These are phyloP conservation scores for Leptographium lundbergii DNA, from an alignment of 2,329 filamentous ascomycete species.

Conservation along the genomic window DNA sequence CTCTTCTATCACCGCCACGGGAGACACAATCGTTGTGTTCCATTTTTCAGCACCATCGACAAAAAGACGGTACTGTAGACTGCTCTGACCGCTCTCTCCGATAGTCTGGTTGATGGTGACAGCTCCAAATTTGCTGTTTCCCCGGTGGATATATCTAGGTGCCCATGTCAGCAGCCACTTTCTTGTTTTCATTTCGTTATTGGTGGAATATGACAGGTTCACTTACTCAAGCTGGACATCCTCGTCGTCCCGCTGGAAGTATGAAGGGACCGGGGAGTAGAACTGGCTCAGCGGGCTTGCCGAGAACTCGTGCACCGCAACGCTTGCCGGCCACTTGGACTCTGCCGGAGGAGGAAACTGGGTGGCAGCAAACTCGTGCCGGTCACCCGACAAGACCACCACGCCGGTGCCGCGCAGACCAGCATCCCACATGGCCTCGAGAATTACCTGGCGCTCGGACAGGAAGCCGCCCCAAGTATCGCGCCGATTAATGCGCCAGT, in stretches of 20 bases:
- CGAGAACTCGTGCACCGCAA: slow-evolving; percentile 78
- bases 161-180: background rate
- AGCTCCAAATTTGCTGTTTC: slow-evolving; percentile 79
- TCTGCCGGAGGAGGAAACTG: slow-evolving; percentile 49
- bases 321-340: slow-evolving; percentile 48
- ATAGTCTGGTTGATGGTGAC: slow-evolving; percentile 47
- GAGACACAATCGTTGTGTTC: slow-evolving; percentile 45
- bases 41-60: slow-evolving; percentile 71
- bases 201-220: background rate
- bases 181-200: no score
- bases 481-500: slow-evolving; percentile 77
- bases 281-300: slow-evolving; percentile 90
- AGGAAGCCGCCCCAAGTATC: slow-evolving; percentile 96
- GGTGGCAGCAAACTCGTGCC: slow-evolving; percentile 95
- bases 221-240: slow-evolving; percentile 77
- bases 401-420: slow-evolving; percentile 62
- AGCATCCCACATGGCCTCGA: slow-evolving; percentile 87
- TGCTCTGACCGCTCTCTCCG: slow-evolving; percentile 53
- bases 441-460: slow-evolving; percentile 60
- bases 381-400: slow-evolving; percentile 75
- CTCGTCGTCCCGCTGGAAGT: slow-evolving; percentile 65
- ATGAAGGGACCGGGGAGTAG: slow-evolving; percentile 74
- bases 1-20: slow-evolving; percentile 19
- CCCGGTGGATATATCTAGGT: slow-evolving; percentile 61
- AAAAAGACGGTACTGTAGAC: slow-evolving; percentile 69